Conservation (phyloP, 2,329 filamentous ascomycete genomes). For the Fusarium brevicatenulatum region DNA sequence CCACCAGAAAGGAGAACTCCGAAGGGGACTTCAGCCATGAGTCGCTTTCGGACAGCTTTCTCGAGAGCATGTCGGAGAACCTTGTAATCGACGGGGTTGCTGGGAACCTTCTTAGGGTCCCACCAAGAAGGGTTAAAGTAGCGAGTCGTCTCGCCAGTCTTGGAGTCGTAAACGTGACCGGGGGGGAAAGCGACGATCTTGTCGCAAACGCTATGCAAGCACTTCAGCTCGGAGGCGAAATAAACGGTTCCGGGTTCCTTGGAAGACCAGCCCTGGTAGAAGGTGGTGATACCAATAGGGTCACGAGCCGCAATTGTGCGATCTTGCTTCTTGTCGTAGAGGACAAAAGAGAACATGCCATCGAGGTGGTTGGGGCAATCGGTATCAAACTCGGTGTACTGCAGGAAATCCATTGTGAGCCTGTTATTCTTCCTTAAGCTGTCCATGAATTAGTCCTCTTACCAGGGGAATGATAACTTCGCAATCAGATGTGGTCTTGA, state of each 20-base stretch:
- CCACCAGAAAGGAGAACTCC: constrained; percentile 95
- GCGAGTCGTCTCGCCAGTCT: constrained; percentile 82
- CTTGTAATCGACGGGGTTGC: constrained; percentile 85
- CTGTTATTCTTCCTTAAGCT: neutral
- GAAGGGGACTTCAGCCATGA: constrained; percentile 99
- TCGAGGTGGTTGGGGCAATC: constrained; percentile 94
- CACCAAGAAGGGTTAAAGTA: constrained; percentile 96
- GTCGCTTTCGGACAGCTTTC: constrained; percentile 90
- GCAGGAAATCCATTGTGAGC: constrained; percentile 22
- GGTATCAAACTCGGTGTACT: constrained; percentile 93
- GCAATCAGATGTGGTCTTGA: constrained; percentile 99
- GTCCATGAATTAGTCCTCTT: constrained; percentile 39
- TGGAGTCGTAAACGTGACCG: constrained; percentile 95
- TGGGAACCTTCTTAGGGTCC: constrained; percentile 81
- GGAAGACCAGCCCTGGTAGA: constrained; percentile 94
- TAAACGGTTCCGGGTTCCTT: constrained; percentile 85
- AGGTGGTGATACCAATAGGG: constrained; percentile 95
- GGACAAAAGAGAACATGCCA: constrained; percentile 99
- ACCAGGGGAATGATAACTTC: constrained; percentile 98
- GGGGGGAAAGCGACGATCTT: constrained; percentile 94
- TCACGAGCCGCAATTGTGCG: constrained; percentile 93
- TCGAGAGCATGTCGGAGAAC: constrained; percentile 83
- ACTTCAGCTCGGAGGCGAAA: constrained; percentile 98
- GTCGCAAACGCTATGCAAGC: constrained; percentile 91
- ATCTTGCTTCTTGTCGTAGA: constrained; percentile 95